These are phyloP conservation scores for Teratosphaeria viscida DNA, from an alignment of 2,329 filamentous ascomycete genomes.

Conservation along the genomic window DNA sequence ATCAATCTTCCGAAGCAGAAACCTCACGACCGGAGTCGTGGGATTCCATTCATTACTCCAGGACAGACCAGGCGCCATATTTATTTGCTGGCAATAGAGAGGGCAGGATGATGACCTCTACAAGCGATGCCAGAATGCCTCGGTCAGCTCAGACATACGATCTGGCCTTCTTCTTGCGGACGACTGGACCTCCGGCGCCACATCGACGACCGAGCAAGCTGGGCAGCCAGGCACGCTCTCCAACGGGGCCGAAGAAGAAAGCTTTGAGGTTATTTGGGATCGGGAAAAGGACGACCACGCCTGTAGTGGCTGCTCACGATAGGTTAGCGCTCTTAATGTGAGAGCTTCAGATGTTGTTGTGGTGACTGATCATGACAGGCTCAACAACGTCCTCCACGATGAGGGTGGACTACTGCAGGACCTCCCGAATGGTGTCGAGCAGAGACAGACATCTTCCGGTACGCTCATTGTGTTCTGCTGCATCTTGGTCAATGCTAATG, in stretches of 20 bases:
- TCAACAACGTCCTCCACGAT: slow-evolving; percentile 8
- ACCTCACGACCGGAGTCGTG: slow-evolving; percentile 14
- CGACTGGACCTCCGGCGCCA: slow-evolving; percentile 25
- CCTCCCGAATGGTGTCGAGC: slow-evolving; percentile 3
- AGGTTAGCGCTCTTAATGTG: slow-evolving; percentile 7
- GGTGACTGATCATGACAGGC: neutral
- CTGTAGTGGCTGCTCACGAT: slow-evolving; percentile 13
- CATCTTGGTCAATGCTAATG: slow-evolving; percentile 4
- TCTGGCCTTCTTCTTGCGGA: slow-evolving; percentile 29
- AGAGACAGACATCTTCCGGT: slow-evolving; percentile 6
- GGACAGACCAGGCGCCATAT: slow-evolving; percentile 20
- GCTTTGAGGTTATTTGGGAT: slow-evolving; percentile 23
- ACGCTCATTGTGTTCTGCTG: neutral
- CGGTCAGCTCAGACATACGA: slow-evolving; percentile 10
- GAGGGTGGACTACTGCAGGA: slow-evolving; percentile 20
- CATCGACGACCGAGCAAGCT: slow-evolving; percentile 20
- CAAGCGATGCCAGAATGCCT: slow-evolving; percentile 8
- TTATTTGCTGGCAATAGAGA: slow-evolving; percentile 5
- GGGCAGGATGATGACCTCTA: slow-evolving; percentile 24
- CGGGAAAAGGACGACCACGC: slow-evolving; percentile 3
- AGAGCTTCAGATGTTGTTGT: neutral
- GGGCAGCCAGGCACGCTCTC: slow-evolving; percentile 12
- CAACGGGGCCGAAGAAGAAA: slow-evolving; percentile 19
- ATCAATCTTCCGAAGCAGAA: neutral
- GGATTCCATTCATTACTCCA: slow-evolving; percentile 19